Percentiles rank a stretch among this genome's conserved stretches.
Conservation (phyloP, 2,329 filamentous ascomycete species). For the Cladosporium velox region DNA sequence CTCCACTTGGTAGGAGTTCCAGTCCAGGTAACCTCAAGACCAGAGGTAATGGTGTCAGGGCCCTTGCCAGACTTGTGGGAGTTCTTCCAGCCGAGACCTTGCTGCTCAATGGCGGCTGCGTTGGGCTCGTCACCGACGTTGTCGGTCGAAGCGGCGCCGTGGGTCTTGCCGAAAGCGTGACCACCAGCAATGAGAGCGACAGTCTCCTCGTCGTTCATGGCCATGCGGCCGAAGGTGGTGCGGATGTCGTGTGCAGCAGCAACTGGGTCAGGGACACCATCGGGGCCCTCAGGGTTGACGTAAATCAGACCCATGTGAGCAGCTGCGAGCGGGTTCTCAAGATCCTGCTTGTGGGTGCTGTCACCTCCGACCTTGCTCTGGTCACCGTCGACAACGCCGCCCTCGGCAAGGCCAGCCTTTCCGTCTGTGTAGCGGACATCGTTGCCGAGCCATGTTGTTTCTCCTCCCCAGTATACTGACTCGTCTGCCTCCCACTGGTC, state of each 20-base stretch:
- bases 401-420: conserved; percentile 47
- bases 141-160: conserved; percentile 66
- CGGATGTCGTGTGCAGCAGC: conserved; percentile 73
- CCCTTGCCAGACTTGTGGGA: conserved; percentile 66
- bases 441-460: conserved; percentile 74
- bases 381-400: conserved; percentile 47
- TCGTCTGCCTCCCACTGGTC: conserved; percentile 77
- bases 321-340: conserved; percentile 68
- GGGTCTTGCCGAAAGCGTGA: conserved; percentile 79
- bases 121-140: conserved; percentile 70
- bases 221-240: conserved; percentile 75
- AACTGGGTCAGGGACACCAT: conserved; percentile 69
- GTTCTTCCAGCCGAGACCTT: conserved; percentile 75
- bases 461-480: conserved; percentile 74
- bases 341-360: conserved; percentile 58
- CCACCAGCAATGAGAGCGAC: conserved; percentile 77
- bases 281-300: conserved; percentile 77
- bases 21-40: conserved; percentile 79
- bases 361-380: conserved; percentile 45
- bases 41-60: conserved; percentile 72
- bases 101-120: conserved; percentile 62
- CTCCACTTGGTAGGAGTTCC: conserved; percentile 75
- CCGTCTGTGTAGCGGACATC: conserved; percentile 66
- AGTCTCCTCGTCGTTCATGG: conserved; percentile 81
- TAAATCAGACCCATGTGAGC: conserved; percentile 79